Evolutionary conservation across 2,329 filamentous ascomycete species (phyloP), one percentile per base, ranked within the genome.

Genomic region (Thielaviopsis musarum): DNA sequence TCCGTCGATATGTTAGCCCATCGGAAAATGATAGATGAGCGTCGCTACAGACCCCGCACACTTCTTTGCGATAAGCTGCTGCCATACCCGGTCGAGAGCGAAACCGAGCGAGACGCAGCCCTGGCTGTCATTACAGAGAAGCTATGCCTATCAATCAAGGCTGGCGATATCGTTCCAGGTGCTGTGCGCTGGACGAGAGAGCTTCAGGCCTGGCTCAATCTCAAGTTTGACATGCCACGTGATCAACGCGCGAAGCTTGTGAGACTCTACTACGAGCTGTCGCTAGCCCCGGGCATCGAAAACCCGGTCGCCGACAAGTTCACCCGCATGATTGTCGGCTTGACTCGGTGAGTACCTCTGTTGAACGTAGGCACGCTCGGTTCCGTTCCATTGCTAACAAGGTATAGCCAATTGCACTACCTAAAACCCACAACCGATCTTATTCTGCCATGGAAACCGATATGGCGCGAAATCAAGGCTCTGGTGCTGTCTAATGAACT

Each of bases 181-280:
- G 93, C 91, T 28, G 78, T 95, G 62, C 91, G 98, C 72, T 98
- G 93, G 93, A 96, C 93, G 17, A 84, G 91, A 65, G 93, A 98
- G 79, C 84, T 98, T 54, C 83, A 91, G 68, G 88, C 87, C 71
- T 98, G 94, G 93, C 78, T 98, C 65, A 87, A 86, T 58, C 82
- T 98, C 71, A 98, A 98, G 77, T 98, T 98, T 69, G 91, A 98
- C 73, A 89, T 95, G 69, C 88, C 89, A 54, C 83, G 88, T 66
- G 84, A 86, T 69, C 83, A 91, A 65, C 81, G 94, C 61, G 83
- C 90, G 55, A 88, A 82, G 70, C 80, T 98, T 30, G 87, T 93
- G 30, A 87, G 85, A 73, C 78, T 98, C 45, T 98, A 96, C 74
- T 98, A 95, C 72, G 90, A 95, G 73, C 84, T 98, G 61, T 80